Conservation (phyloP, 2,329 filamentous ascomycete genomes). For the Phaeosphaeriaceae sp. region DNA sequence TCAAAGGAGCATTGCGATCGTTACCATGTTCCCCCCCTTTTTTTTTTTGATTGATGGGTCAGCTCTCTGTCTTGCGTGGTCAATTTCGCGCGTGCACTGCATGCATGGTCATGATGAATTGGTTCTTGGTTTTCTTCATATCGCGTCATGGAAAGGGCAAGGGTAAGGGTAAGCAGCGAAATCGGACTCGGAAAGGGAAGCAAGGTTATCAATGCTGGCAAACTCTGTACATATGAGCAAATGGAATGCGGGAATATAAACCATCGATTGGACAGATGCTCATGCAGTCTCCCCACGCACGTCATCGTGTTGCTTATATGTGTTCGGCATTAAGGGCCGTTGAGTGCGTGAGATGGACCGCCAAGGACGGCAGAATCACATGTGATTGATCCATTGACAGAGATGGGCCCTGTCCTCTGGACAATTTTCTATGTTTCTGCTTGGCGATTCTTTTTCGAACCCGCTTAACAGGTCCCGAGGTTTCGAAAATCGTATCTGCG, state of each 20-base stretch:
- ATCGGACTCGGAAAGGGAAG: neutral
- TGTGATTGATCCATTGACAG: no score
- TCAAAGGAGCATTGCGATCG: conserved; percentile 35
- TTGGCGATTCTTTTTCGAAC: no score
- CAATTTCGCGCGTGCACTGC: neutral
- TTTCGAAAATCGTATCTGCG: no score
- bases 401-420: neutral
- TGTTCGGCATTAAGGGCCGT: no score
- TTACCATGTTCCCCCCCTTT: conserved; percentile 11
- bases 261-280: neutral
- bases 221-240: neutral
- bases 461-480: no score
- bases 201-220: neutral
- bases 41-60: conserved; percentile 15
- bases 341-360: no score
- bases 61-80: no score
- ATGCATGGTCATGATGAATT: conserved; percentile 13
- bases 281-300: no score
- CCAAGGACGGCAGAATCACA: no score
- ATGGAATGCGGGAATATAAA: neutral
- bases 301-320: no score
- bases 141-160: neutral
- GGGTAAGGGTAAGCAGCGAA: neutral
- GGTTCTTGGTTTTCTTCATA: neutral
- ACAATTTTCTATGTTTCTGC: neutral